Evolutionary conservation across 2,329 filamentous ascomycete genomes (phyloP), one percentile per base, ranked within the genome.

Genomic region (Clonostachys sp.): DNA sequence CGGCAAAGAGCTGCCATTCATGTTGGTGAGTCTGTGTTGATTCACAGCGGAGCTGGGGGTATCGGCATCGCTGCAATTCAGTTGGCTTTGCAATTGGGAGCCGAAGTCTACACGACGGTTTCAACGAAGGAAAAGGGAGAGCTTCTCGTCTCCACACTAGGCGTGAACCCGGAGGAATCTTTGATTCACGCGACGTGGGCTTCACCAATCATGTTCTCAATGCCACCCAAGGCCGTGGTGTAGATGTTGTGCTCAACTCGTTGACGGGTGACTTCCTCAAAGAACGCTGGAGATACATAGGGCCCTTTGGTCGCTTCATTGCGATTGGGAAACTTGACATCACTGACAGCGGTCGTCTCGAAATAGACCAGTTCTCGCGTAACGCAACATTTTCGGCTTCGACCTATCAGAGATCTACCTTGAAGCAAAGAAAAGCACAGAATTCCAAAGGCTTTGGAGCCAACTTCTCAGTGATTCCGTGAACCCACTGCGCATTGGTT

Each of bases 361-460:
- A 52, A 41, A 73, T 73, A 66, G 48, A 52, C 5, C 58, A 60
- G 2, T 71, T 73, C 45, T 58, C 61, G 10, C 56, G 46, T n/a
- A 51, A 49, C 35, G 48, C 44, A 7, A 51, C 46, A 8, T 55
- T 55, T 40, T 46, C 34, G 18, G 41, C 47, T 47, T 58, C 8
- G 54, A 56, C 36, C 24, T 56, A 17, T 34, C 34, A 14, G 36
- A 45, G 6, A 14, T 38, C 12, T 40, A 44, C 34, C 18, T 20
- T n/a, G 24, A 12, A 12, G 38, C n/a, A 41, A 36, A n/a, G 39
- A 51, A 16, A 43, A 47, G 6, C 36, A 33, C 20, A 13, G 48
- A 9, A 34, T 12, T 30, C 17, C 14, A 17, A 20, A 18, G 5
- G 4, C 18, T 20, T 12, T 42, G 41, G 41, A 20, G 18, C 18